Percentiles rank a stretch among this genome's conserved stretches.
phyloP scores from a whole-genome alignment of 2,329 filamentous ascomycete species.

The Alternaria angustiovoidea region DNA sequence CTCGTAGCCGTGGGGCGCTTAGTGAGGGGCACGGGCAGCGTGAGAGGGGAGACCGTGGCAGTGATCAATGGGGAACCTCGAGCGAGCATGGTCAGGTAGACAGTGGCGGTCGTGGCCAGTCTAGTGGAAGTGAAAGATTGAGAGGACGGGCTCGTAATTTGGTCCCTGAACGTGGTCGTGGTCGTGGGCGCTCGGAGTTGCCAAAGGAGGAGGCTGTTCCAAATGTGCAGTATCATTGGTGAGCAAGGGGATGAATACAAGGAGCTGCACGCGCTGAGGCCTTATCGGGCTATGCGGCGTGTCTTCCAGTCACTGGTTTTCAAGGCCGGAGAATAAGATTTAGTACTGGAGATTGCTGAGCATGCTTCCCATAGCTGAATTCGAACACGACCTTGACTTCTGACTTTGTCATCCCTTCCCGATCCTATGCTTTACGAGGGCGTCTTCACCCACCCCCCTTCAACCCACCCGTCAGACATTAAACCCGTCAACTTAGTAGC shows the following conservation, averaged over 20 bases:
- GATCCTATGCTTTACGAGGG: neutral
- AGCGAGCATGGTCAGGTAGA: conserved; percentile 1
- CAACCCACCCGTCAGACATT: neutral
- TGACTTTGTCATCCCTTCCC: neutral
- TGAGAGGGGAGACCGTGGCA: conserved; percentile 3
- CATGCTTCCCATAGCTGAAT: too few species aligned
- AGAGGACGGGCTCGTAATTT: neutral
- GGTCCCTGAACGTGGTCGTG: conserved; percentile 7
- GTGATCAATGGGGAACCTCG: neutral
- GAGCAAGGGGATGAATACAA: too few species aligned
- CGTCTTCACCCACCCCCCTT: neutral
- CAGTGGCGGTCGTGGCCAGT: neutral
- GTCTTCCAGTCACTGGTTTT: too few species aligned
- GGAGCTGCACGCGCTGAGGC: too few species aligned
- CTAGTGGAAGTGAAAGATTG: neutral
- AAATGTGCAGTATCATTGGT: conserved; percentile 5
- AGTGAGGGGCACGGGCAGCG: neutral
- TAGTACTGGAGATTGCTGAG: too few species aligned
- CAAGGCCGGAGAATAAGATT: too few species aligned
- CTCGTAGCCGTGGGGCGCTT: conserved; percentile 3
- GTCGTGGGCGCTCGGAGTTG: conserved; percentile 2
- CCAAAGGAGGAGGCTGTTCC: neutral
- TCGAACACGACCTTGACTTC: neutral
- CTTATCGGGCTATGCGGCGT: too few species aligned
- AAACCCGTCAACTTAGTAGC: neutral